These are phyloP conservation scores for Amphibolis antarctica DNA, from an alignment of 106 monocot genomes.

Conservation along the genomic window DNA sequence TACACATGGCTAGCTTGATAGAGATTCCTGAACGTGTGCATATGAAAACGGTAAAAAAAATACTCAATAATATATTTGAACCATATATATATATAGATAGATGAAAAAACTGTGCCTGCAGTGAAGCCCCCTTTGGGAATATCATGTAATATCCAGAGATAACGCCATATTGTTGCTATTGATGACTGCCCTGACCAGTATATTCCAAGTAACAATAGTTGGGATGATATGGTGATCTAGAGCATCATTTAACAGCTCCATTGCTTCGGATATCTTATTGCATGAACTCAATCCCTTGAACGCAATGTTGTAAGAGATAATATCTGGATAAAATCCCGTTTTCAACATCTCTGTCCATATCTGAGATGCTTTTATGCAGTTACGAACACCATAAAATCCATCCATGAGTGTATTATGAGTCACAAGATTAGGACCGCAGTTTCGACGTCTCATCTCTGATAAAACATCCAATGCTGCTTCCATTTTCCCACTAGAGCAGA, in stretches of 20 bases:
- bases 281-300: constrained; percentile 73
- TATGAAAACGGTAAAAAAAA: too few species aligned
- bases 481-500: constrained; percentile 52
- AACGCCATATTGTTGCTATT: background rate
- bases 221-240: constrained; percentile 39
- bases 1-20: too few species aligned
- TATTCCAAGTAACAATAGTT: constrained; percentile 62
- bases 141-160: background rate
- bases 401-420: constrained; percentile 83
- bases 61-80: too few species aligned
- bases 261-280: constrained; percentile 39
- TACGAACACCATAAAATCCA: constrained; percentile 45
- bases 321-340: constrained; percentile 62
- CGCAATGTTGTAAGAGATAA: constrained; percentile 76
- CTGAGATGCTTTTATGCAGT: constrained; percentile 44
- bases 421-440: constrained; percentile 50
- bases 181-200: constrained; percentile 57
- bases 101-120: background rate
- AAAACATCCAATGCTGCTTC: constrained; percentile 43
- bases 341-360: constrained; percentile 60
- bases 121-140: background rate
- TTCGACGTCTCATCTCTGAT: constrained; percentile 43
- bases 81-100: background rate
- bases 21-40: too few species aligned
- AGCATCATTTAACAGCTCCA: constrained; percentile 43